These are phyloP conservation scores for Phylloporus arenicola DNA, from an alignment of 768 basidiomycete species.

Conservation along the genomic window DNA sequence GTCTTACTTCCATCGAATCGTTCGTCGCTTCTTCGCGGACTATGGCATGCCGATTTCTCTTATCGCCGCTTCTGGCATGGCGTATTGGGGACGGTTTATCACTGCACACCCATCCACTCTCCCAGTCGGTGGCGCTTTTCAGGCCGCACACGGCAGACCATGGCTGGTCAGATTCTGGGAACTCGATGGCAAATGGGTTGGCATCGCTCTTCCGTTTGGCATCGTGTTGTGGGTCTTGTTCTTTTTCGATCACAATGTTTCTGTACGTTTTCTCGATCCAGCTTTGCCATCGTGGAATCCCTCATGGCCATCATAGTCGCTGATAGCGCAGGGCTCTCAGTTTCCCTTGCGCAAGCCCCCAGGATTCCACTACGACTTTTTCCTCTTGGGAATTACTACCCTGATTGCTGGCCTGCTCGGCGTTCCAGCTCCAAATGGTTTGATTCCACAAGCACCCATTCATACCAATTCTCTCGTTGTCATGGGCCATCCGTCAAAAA, in stretches of 20 bases:
- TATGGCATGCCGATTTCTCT: conserved; percentile 91
- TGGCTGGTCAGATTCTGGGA: conserved; percentile 93
- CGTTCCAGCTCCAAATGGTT: conserved; percentile 79
- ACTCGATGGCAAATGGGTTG: conserved; percentile 83
- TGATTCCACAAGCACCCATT: conserved; percentile 88
- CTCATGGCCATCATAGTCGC: conserved; percentile 44
- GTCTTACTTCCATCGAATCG: conserved; percentile 64
- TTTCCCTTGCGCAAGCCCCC: conserved; percentile 91
- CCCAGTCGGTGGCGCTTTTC: conserved; percentile 64
- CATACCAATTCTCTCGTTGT: conserved; percentile 80
- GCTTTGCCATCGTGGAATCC: background rate
- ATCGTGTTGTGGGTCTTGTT: conserved; percentile 85
- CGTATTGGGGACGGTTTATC: conserved; percentile 83
- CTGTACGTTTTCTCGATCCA: conserved; percentile 39
- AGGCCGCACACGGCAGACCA: conserved; percentile 60
- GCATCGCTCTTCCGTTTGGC: conserved; percentile 85
- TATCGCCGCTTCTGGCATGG: conserved; percentile 67
- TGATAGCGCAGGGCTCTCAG: conserved; percentile 87
- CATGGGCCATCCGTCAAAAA: conserved; percentile 44
- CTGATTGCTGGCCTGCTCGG: conserved; percentile 86
- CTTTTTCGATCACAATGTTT: conserved; percentile 94
- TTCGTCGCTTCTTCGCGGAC: conserved; percentile 73
- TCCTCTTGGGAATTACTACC: conserved; percentile 84
- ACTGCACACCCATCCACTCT: conserved; percentile 55
- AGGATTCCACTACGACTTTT: conserved; percentile 84